phyloP scores from a whole-genome alignment of 2,329 filamentous ascomycete species.

The Cladosporium sp. region DNA sequence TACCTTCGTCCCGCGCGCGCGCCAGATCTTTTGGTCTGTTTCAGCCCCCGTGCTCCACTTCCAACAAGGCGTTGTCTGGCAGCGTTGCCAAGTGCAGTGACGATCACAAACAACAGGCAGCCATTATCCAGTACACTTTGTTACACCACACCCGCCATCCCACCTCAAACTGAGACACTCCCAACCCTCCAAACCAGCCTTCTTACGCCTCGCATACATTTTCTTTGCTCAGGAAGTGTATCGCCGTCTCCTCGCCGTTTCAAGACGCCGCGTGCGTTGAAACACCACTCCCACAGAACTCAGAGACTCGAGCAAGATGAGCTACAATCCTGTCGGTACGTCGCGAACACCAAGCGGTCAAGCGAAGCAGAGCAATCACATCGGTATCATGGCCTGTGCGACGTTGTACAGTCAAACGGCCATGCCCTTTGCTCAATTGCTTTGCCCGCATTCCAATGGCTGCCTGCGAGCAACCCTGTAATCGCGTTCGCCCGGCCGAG shows the following conservation, averaged over 20 bases:
- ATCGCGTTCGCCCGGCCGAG: background rate
- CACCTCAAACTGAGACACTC: background rate
- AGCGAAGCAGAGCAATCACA: background rate
- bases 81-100: background rate
- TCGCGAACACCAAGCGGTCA: background rate
- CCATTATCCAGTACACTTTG: background rate
- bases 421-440: background rate
- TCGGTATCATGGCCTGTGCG: background rate
- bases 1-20: too few species aligned
- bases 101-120: background rate
- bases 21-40: too few species aligned
- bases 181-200: background rate
- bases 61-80: too few species aligned
- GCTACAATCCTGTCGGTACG: slow-evolving; percentile 14
- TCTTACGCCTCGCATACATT: background rate
- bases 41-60: too few species aligned
- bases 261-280: background rate
- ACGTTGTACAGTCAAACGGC: background rate
- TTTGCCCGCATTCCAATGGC: slow-evolving; percentile 7
- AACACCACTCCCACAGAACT: background rate
- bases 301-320: slow-evolving; percentile 2
- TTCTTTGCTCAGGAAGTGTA: background rate
- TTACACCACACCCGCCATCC: background rate
- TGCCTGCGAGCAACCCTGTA: background rate
- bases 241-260: background rate